Evolutionary conservation across 2,329 filamentous ascomycete species (phyloP).

Genomic region (Aspergillus ustus): DNA sequence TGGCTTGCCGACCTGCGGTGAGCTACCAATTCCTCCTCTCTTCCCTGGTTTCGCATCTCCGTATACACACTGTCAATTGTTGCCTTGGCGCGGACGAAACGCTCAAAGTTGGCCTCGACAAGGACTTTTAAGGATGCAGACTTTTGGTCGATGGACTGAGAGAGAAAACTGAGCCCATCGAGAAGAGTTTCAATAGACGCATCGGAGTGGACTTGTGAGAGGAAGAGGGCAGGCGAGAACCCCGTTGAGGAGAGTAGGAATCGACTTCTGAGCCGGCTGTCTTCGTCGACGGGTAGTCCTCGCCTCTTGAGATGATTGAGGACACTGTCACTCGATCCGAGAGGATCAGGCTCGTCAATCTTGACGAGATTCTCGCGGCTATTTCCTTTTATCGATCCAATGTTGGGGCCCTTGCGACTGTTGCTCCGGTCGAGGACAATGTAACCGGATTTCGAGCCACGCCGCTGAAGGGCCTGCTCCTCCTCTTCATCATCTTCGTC

Average conservation of each 20-base stretch:
- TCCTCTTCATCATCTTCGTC: constrained; percentile 72
- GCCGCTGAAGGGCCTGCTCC: constrained; percentile 49
- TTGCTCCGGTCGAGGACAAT: constrained; percentile 79
- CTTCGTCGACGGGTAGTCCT: constrained; percentile 82
- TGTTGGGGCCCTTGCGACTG: constrained; percentile 68
- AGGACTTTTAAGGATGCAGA: constrained; percentile 94
- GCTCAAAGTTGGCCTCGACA: constrained; percentile 97
- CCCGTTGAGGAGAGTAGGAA: constrained; percentile 95
- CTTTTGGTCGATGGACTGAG: constrained; percentile 94
- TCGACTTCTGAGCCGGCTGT: constrained; percentile 79
- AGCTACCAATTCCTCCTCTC: constrained; percentile 46
- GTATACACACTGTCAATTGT: constrained; percentile 99
- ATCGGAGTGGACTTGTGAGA: constrained; percentile 86
- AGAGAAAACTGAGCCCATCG: constrained; percentile 81
- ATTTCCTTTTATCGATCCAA: constrained; percentile 69
- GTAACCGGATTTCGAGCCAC: constrained; percentile 72
- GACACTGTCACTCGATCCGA: constrained; percentile 87
- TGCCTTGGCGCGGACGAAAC: constrained; percentile 94
- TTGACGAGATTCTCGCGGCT: constrained; percentile 78
- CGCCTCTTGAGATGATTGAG: constrained; percentile 76
- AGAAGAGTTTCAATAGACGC: constrained; percentile 83
- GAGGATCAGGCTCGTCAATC: constrained; percentile 88
- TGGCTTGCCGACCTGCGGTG: constrained; percentile 68
- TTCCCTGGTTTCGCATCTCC: constrained; percentile 83
- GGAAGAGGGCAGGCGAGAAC: constrained; percentile 88